phyloP scores from a whole-genome alignment of 73 alveolate genomes.

The Symbiodinium pilosum region DNA sequence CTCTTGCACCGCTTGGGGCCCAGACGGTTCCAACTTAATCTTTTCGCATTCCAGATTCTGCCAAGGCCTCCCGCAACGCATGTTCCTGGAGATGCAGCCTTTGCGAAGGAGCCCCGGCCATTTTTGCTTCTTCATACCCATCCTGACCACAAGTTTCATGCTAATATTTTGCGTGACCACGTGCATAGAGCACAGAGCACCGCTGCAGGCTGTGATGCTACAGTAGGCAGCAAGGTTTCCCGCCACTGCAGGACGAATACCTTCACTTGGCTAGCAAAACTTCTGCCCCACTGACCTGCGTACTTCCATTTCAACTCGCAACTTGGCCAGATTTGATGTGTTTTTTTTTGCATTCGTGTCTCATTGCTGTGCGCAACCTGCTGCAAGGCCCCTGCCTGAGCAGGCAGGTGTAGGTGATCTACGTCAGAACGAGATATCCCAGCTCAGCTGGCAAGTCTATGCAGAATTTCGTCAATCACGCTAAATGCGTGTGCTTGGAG shows the following conservation, averaged over 20 bases:
- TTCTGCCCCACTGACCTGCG: constrained; percentile 28
- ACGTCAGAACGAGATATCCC: too few species aligned
- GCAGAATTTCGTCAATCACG: too few species aligned
- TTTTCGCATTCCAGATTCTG: not conserved
- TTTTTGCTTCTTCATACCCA: too few species aligned
- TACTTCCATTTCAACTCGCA: constrained; percentile 18
- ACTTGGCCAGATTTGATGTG: too few species aligned
- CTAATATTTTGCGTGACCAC: too few species aligned
- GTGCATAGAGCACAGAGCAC: not conserved
- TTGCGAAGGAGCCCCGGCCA: constrained; percentile 44
- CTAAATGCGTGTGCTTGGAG: too few species aligned
- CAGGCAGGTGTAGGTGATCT: too few species aligned
- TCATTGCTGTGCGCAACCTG: too few species aligned
- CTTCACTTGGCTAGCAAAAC: not conserved
- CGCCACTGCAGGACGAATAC: constrained; percentile 45
- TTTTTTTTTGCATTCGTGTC: too few species aligned
- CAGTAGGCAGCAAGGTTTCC: not conserved
- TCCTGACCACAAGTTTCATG: too few species aligned
- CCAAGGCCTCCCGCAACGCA: constrained; percentile 10
- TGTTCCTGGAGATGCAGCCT: constrained; percentile 27
- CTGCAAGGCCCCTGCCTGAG: too few species aligned
- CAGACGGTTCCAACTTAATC: not conserved
- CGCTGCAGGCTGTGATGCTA: not conserved
- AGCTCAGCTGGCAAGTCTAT: too few species aligned
- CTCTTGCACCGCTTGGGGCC: not conserved